Percentiles rank a stretch among this genome's conserved stretches.
Evolutionary conservation across 768 basidiomycete genomes (phyloP).

Genomic region (Lepiota brunneoincarnata): DNA sequence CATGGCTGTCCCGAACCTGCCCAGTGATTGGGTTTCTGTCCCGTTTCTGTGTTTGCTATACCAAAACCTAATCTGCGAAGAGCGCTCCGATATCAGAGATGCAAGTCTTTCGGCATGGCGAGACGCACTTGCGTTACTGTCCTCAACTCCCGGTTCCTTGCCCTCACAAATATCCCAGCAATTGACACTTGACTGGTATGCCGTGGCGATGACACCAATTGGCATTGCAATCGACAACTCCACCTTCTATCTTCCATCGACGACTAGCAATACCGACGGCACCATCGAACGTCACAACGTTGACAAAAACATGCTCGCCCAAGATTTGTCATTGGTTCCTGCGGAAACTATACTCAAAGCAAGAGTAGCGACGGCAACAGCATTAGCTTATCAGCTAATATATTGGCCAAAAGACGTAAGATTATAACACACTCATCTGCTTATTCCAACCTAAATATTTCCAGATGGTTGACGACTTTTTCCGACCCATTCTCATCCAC

Average conservation of each 20-base stretch:
- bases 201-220: conserved; percentile 84
- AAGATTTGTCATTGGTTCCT: conserved; percentile 83
- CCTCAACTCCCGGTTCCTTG: conserved; percentile 43
- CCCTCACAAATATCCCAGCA: conserved; percentile 54
- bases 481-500: conserved; percentile 72
- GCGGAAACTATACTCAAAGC: conserved; percentile 77
- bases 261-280: conserved; percentile 43
- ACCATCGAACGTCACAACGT: conserved; percentile 81
- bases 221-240: conserved; percentile 72
- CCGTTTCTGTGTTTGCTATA: conserved; percentile 83
- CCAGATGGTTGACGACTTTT: conserved; percentile 55
- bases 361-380: conserved; percentile 73
- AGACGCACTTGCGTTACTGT: conserved; percentile 58
- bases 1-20: conserved; percentile 71
- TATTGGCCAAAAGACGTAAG: conserved; percentile 66
- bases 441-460: background rate
- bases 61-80: conserved; percentile 93
- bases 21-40: conserved; percentile 76
- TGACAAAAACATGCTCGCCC: conserved; percentile 92
- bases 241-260: conserved; percentile 63
- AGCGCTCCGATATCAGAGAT: conserved; percentile 78
- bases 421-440: background rate
- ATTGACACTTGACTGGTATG: conserved; percentile 80
- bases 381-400: conserved; percentile 67
- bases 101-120: conserved; percentile 75